Conservation (phyloP, 192 early-diverging fungal species). For the Gaertneriomyces sp. region DNA sequence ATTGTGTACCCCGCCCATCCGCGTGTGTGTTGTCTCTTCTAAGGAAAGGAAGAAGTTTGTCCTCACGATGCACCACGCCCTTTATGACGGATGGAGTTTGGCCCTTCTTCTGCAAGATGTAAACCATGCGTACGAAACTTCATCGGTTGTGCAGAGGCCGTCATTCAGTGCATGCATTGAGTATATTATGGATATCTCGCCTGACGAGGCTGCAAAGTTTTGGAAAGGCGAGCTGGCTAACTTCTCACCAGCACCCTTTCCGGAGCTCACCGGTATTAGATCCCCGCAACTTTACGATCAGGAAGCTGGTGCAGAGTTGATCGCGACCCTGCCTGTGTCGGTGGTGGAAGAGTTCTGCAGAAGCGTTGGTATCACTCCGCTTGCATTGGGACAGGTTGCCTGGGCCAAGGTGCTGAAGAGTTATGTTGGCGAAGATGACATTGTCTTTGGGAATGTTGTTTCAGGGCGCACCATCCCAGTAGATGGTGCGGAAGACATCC, state of each 20-base stretch:
- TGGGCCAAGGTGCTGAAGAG: constrained; percentile 17
- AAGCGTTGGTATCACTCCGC: background rate
- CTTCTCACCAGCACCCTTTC: background rate
- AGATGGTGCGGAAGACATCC: background rate
- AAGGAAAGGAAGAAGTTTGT: constrained; percentile 9
- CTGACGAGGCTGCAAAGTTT: background rate
- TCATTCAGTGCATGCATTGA: background rate
- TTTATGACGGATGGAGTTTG: constrained; percentile 35
- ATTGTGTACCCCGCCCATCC: constrained; percentile 5
- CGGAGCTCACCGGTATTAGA: background rate
- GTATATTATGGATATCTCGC: background rate
- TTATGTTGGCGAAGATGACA: constrained; percentile 3
- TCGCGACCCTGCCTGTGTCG: background rate
- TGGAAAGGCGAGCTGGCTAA: constrained; percentile 5
- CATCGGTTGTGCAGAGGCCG: background rate
- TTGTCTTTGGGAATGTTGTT: constrained; percentile 15
- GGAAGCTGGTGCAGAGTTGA: background rate
- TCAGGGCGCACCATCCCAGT: constrained; percentile 18
- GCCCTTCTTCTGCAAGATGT: constrained; percentile 27
- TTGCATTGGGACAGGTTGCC: constrained; percentile 10
- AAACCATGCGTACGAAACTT: background rate
- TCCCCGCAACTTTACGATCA: background rate
- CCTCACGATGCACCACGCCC: constrained; percentile 33
- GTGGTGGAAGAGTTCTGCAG: constrained; percentile 3
- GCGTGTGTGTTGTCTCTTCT: background rate